Evolutionary conservation across 768 basidiomycete genomes (phyloP).

Genomic region (Suillus ampliporus): DNA sequence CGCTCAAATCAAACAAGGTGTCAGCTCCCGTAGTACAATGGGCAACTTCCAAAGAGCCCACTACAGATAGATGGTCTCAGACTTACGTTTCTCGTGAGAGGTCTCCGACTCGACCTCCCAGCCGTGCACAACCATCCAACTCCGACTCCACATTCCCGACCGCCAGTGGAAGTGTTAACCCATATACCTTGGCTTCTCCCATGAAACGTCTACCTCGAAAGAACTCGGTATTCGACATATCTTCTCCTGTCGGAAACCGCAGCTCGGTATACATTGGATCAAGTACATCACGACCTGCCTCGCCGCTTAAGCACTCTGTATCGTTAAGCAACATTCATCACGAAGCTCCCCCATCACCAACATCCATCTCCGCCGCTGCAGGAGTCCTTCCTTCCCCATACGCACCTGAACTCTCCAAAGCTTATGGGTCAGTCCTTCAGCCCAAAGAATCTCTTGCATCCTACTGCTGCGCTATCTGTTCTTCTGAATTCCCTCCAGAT

Average conservation of each 20-base stretch:
- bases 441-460: slow-evolving; percentile 74
- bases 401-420: slow-evolving; percentile 74
- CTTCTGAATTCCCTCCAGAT: slow-evolving; percentile 72
- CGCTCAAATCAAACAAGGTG: slow-evolving; percentile 19
- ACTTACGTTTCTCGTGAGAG: slow-evolving; percentile 69
- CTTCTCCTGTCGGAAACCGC: slow-evolving; percentile 47
- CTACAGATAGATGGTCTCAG: slow-evolving; percentile 78
- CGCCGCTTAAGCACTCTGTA: slow-evolving; percentile 55
- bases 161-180: slow-evolving; percentile 10
- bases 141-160: slow-evolving; percentile 12
- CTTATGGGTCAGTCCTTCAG: slow-evolving; percentile 84
- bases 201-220: slow-evolving; percentile 59
- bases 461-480: slow-evolving; percentile 72
- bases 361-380: slow-evolving; percentile 57
- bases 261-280: slow-evolving; percentile 65
- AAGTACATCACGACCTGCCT: slow-evolving; percentile 57
- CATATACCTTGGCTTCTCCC: slow-evolving; percentile 22
- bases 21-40: slow-evolving; percentile 75
- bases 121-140: slow-evolving; percentile 20
- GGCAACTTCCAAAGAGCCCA: slow-evolving; percentile 47
- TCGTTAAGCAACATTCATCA: slow-evolving; percentile 7
- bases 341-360: slow-evolving; percentile 34
- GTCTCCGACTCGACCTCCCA: slow-evolving; percentile 46
- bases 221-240: slow-evolving; percentile 37
- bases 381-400: slow-evolving; percentile 67